Evolutionary conservation across 2,329 filamentous ascomycete genomes (phyloP).

Genomic region (Drechslera avenae): DNA sequence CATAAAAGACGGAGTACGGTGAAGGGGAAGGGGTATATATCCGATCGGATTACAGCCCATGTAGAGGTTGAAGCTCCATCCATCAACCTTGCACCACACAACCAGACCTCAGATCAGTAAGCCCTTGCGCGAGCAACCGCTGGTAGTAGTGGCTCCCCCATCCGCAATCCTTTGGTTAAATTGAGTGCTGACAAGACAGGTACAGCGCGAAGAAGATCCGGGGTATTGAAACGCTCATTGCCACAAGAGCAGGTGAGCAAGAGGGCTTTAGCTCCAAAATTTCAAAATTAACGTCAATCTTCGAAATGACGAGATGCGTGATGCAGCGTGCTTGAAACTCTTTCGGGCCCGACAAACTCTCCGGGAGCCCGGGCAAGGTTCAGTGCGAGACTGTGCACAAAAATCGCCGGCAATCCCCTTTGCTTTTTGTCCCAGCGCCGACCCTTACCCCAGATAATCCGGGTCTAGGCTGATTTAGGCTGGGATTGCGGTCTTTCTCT

Average conservation of each 20-base stretch:
- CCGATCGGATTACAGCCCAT: slow-evolving; percentile 12
- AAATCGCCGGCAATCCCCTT: slow-evolving; percentile 8
- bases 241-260: background rate
- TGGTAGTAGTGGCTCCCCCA: slow-evolving; percentile 9
- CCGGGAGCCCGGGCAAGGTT: background rate
- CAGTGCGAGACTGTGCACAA: slow-evolving; percentile 2
- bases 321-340: background rate
- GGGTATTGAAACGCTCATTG: slow-evolving; percentile 13
- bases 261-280: background rate
- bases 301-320: too few relatives aligned
- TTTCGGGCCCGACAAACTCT: slow-evolving; percentile 4
- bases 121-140: slow-evolving; percentile 35
- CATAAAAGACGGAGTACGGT: background rate
- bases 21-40: background rate
- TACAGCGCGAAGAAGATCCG: slow-evolving; percentile 18
- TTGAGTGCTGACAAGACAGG: slow-evolving; percentile 32
- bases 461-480: slow-evolving; percentile 12
- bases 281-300: too few relatives aligned
- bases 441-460: slow-evolving; percentile 11
- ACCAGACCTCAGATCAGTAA: slow-evolving; percentile 28
- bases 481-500: slow-evolving; percentile 19
- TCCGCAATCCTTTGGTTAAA: slow-evolving; percentile 14
- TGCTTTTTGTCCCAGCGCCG: slow-evolving; percentile 12
- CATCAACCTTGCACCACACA: slow-evolving; percentile 27
- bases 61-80: slow-evolving; percentile 13